These are phyloP conservation scores for Trichophyton equinum DNA, from an alignment of 2,329 filamentous ascomycete genomes.

Conservation along the genomic window DNA sequence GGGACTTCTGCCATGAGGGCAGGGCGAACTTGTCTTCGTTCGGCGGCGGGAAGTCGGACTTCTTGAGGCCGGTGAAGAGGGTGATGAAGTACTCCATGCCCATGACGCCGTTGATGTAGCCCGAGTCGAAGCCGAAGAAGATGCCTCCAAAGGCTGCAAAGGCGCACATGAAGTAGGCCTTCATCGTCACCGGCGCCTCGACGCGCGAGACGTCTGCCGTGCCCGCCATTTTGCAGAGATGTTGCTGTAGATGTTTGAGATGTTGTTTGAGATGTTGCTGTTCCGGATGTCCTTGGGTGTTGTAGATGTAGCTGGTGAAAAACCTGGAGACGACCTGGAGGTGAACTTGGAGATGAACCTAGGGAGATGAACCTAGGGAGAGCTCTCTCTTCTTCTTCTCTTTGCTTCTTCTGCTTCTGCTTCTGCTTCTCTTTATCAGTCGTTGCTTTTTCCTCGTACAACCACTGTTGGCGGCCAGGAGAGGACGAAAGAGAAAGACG, in stretches of 20 bases:
- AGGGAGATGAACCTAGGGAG: no score
- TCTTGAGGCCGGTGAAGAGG: constrained; percentile 15
- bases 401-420: no score
- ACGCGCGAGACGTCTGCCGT: constrained; percentile 42
- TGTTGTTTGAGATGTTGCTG: neutral
- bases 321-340: neutral
- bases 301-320: neutral
- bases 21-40: constrained; percentile 26
- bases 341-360: neutral
- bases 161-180: constrained; percentile 49
- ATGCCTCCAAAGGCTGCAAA: constrained; percentile 50
- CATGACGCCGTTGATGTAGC: constrained; percentile 43
- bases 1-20: constrained; percentile 40
- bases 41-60: constrained; percentile 16
- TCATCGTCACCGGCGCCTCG: constrained; percentile 46
- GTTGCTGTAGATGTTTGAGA: no score
- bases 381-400: no score
- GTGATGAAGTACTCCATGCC: constrained; percentile 38
- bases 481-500: no score
- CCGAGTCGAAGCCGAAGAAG: constrained; percentile 49
- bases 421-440: no score
- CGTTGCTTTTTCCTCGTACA: no score
- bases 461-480: no score
- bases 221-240: constrained; percentile 18
- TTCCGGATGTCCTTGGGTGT: neutral